Conservation (phyloP, 352 stramenopile genomes). For the Phytophthora sp. region DNA sequence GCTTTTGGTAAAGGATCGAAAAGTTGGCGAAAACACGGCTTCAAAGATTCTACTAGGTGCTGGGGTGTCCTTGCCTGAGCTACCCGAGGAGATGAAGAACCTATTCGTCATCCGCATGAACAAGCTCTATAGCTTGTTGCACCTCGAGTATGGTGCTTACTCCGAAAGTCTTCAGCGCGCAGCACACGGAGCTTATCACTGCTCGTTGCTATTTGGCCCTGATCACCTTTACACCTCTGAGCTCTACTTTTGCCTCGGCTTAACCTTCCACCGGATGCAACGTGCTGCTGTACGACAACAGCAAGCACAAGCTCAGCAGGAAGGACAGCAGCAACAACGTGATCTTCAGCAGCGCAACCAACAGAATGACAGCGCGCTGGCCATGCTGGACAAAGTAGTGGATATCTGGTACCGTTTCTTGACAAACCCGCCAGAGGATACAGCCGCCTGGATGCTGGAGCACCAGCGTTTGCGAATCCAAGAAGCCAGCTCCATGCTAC, state of each 20-base stretch:
- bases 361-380: conserved; percentile 57
- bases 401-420: conserved; percentile 83
- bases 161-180: conserved; percentile 65
- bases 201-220: conserved; percentile 68
- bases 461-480: conserved; percentile 64
- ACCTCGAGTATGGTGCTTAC: conserved; percentile 57
- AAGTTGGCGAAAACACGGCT: conserved; percentile 10
- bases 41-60: conserved; percentile 6
- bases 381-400: conserved; percentile 80
- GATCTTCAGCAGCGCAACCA: conserved; percentile 36
- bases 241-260: conserved; percentile 75
- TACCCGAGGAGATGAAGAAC: conserved; percentile 67
- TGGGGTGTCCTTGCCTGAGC: conserved; percentile 3
- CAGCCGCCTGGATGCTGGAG: conserved; percentile 65
- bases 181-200: conserved; percentile 74
- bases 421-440: conserved; percentile 70
- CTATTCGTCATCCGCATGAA: conserved; percentile 74
- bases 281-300: conserved; percentile 25
- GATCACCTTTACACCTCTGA: conserved; percentile 78
- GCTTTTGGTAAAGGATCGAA: conserved; percentile 68
- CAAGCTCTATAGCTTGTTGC: conserved; percentile 70
- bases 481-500: conserved; percentile 63
- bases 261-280: conserved; percentile 65
- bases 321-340: conserved; percentile 31
- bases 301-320: conserved; percentile 21